These are phyloP conservation scores for Nigrospora osmanthi DNA, from an alignment of 2,329 filamentous ascomycete species.

Conservation along the genomic window DNA sequence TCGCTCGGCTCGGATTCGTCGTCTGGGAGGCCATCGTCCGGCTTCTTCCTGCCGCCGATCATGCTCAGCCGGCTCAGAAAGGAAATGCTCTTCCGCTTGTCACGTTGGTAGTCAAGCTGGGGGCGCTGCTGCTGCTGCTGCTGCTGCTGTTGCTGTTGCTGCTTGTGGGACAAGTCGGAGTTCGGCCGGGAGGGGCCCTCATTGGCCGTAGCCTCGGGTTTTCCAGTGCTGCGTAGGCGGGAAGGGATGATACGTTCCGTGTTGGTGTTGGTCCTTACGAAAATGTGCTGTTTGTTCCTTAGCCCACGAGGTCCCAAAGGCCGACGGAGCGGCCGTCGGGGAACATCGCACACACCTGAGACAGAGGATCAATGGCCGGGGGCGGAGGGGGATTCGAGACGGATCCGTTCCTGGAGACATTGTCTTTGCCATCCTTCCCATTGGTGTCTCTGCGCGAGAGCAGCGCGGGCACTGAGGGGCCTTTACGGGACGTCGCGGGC, in stretches of 20 bases:
- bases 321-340: no score
- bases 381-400: constrained; percentile 5
- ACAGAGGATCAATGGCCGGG: constrained; percentile 57
- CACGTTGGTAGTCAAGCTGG: constrained; percentile 37
- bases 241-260: constrained; percentile 26
- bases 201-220: constrained; percentile 42
- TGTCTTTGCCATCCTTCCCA: constrained; percentile 15
- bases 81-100: constrained; percentile 76
- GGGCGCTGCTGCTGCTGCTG: constrained; percentile 12
- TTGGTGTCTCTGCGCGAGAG: constrained; percentile 14
- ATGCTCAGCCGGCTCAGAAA: constrained; percentile 80
- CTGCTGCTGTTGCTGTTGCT: constrained; percentile 14
- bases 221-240: constrained; percentile 42
- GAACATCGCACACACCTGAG: constrained; percentile 43
- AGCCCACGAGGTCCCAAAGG: no score
- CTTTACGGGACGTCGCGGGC: constrained; percentile 7
- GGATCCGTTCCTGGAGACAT: constrained; percentile 9
- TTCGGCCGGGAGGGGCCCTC: constrained; percentile 31
- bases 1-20: constrained; percentile 64
- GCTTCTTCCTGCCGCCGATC: constrained; percentile 70
- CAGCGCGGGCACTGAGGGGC: constrained; percentile 14
- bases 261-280: constrained; percentile 23
- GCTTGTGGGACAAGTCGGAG: constrained; percentile 31
- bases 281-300: constrained; percentile 33
- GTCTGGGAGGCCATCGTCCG: constrained; percentile 42